Conservation (phyloP, 441 rosid species). For the Syzygium malaccense region DNA sequence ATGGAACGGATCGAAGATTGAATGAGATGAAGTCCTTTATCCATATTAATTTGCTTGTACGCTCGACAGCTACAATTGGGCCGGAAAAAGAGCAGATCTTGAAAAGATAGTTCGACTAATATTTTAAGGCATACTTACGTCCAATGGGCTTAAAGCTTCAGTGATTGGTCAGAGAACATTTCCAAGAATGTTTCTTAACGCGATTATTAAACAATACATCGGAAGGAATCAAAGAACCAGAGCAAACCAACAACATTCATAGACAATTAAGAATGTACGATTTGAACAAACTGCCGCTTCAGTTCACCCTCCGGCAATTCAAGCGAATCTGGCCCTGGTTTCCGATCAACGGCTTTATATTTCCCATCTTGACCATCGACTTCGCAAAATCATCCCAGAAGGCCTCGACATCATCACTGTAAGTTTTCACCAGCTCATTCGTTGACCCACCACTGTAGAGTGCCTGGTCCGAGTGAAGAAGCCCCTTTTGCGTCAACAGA, state of each 20-base stretch:
- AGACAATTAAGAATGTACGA: background rate
- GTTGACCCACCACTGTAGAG: conserved; percentile 30
- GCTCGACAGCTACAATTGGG: background rate
- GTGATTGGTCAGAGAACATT: background rate
- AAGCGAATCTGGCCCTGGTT: conserved; percentile 10
- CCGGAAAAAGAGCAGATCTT: background rate
- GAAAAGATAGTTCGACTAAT: background rate
- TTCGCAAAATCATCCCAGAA: conserved; percentile 22
- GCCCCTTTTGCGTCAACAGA: conserved; percentile 20
- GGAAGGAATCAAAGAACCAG: no score
- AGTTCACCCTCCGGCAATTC: conserved; percentile 29
- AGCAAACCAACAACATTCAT: no score
- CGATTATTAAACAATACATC: background rate
- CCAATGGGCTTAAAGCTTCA: background rate
- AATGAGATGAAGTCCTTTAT: background rate
- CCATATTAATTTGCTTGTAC: background rate
- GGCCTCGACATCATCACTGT: conserved; percentile 4
- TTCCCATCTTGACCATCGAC: conserved; percentile 54
- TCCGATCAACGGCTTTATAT: conserved; percentile 31
- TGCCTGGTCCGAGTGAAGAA: conserved; percentile 38
- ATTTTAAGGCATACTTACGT: background rate
- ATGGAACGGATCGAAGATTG: no score
- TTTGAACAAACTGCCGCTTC: background rate
- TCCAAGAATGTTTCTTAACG: background rate
- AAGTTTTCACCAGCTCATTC: conserved; percentile 17